These are phyloP conservation scores for Rhinocladiella mackenziei DNA, from an alignment of 2,329 filamentous ascomycete species.

Conservation along the genomic window DNA sequence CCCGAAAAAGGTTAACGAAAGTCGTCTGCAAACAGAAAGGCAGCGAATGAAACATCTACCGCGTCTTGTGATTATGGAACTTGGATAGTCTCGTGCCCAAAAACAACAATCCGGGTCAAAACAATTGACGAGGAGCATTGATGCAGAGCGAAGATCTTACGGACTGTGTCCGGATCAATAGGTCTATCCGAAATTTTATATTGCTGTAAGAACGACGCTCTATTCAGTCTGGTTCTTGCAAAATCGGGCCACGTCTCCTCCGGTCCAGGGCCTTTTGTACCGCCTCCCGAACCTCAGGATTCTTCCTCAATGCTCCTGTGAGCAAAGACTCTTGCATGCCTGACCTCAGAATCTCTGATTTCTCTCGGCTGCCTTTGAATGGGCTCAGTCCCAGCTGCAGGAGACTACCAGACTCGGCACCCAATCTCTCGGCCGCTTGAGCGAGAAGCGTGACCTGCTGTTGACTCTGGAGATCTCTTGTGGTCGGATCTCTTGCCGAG, in stretches of 20 bases:
- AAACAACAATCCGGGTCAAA: too few relatives aligned
- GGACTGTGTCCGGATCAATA: neutral
- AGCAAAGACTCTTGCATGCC: conserved; percentile 84
- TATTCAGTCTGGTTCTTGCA: conserved; percentile 8
- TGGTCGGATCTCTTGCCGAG: conserved; percentile 33
- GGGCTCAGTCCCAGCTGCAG: conserved; percentile 77
- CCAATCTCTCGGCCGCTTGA: conserved; percentile 54
- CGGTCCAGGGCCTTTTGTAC: conserved; percentile 55
- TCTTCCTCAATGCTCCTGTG: conserved; percentile 74
- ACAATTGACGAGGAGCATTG: too few relatives aligned
- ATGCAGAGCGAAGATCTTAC: too few relatives aligned
- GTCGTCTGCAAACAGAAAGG: neutral
- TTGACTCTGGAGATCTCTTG: conserved; percentile 47
- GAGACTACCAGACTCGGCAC: conserved; percentile 66
- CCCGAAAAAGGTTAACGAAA: neutral
- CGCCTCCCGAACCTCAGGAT: conserved; percentile 78
- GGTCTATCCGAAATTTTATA: neutral
- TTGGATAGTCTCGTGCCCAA: too few relatives aligned
- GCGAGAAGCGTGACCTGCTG: conserved; percentile 67
- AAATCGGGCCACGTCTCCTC: conserved; percentile 14
- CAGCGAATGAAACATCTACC: too few relatives aligned
- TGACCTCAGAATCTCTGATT: conserved; percentile 60
- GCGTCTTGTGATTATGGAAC: too few relatives aligned
- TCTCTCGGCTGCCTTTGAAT: conserved; percentile 67
- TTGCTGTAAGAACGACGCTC: conserved; percentile 1